Base-by-base conservation (phyloP, 1,284 basidiomycete species). In the Mrakiaceae sp. region DNA sequence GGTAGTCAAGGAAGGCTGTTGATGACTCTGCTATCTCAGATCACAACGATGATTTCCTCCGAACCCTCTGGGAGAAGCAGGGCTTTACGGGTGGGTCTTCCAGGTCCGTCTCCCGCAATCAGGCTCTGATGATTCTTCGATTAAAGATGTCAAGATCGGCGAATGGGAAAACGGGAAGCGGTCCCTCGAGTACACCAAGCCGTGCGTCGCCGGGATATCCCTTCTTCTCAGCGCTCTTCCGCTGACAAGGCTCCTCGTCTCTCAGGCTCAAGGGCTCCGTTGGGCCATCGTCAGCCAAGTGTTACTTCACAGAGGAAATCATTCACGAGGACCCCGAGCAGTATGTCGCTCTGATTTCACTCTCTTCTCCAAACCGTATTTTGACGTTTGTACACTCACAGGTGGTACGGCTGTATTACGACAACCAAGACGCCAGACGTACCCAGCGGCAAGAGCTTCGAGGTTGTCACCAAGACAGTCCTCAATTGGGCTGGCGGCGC, bases 391-490 rank as follows among this genome's bases (percentile, higher is more conserved):
- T 4, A n/a, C 14, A 46, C 58, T 14, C 49, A 64, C 54, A 62
- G 64, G 14, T 68, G 68, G 67, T 69, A 58, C 44, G 68, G 65
- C 14, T 64, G 68, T 11, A 49, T 65, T 46, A 67, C 67, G 6
- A 60, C 50, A 5, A 69, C 69, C 2, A 42, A 65, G 58, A 70
- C 70, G 52, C 70, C 70, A 16, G 67, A 68, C 4, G 68, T 70
- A 40, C 70, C 70, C 14, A 64, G 62, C 56, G 70, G 70, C 11
- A 69, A 70, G 62, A 68, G 63, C 64, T 70, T 70, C 48, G 56
- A 64, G 40, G 67, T 66, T 9, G 54, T 63, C 40, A 66, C 66
- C 39, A 68, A 65, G 66, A 68, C 68, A 10, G 62, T 66, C 10
- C 67, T 70, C 16, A 69, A 67, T 8, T 68, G 67, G 60, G 67